phyloP scores from a whole-genome alignment of 768 basidiomycete species.

The Kwoniella europaea region DNA sequence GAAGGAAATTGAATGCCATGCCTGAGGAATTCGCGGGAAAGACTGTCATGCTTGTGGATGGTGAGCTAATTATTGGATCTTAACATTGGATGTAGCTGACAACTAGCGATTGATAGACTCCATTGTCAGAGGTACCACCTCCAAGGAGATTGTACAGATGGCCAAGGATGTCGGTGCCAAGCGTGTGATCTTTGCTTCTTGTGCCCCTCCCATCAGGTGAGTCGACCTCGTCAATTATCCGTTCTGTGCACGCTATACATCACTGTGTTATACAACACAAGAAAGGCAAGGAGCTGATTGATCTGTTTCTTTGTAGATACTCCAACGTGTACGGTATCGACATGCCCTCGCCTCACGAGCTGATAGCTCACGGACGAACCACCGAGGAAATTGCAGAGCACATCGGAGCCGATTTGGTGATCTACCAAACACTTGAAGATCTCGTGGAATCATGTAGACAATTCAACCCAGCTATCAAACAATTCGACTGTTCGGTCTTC shows the following conservation, averaged over 20 bases:
- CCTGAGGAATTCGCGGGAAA: conserved; percentile 91
- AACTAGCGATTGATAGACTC: conserved; percentile 68
- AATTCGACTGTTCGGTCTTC: conserved; percentile 97
- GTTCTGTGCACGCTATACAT: too few species aligned
- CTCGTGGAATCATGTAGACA: conserved; percentile 82
- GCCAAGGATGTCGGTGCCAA: conserved; percentile 98
- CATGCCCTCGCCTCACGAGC: conserved; percentile 94
- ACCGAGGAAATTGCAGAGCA: conserved; percentile 72
- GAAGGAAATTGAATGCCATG: conserved; percentile 97
- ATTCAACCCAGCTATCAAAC: conserved; percentile 74
- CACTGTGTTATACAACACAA: too few species aligned
- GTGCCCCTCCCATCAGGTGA: conserved; percentile 92
- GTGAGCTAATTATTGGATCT: conserved; percentile 61
- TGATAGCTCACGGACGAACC: conserved; percentile 81
- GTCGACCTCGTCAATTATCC: conserved; percentile 19
- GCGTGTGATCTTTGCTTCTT: conserved; percentile 93
- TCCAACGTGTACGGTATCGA: conserved; percentile 99
- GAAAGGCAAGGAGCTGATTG: background rate
- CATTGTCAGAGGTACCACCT: conserved; percentile 97
- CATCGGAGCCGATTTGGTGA: conserved; percentile 93
- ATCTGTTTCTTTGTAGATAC: conserved; percentile 61
- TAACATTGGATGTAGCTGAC: background rate
- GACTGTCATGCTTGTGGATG: conserved; percentile 93
- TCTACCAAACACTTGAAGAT: conserved; percentile 91
- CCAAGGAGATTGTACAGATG: conserved; percentile 98